phyloP scores from a whole-genome alignment of 2,329 filamentous ascomycete genomes.

The Fusarium sp. region DNA sequence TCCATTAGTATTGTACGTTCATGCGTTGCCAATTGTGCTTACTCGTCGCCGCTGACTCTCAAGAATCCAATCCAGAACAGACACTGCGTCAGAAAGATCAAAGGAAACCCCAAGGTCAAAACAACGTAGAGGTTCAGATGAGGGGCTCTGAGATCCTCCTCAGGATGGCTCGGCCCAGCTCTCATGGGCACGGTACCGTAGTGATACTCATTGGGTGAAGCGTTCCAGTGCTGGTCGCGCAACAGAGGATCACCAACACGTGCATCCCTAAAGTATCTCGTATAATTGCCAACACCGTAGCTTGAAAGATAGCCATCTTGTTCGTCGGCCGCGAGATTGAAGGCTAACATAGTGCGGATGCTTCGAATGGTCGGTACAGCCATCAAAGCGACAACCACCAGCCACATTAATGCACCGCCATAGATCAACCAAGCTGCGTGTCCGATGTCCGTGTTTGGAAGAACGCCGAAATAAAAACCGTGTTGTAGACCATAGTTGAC shows the following conservation, averaged over 20 bases:
- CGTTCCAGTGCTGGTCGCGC: not conserved
- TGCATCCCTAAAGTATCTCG: too few species aligned
- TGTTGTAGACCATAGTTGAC: constrained; percentile 7
- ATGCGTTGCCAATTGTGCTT: rapidly evolving
- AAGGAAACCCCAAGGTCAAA: not conserved
- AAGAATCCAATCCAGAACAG: constrained; percentile 34
- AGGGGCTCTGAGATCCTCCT: rapidly evolving
- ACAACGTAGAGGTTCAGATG: not conserved
- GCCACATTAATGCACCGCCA: not conserved
- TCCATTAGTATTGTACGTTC: rapidly evolving
- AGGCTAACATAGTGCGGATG: not conserved
- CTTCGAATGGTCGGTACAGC: not conserved
- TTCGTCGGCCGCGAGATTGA: too few species aligned
- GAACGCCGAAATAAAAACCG: not conserved
- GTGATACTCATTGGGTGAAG: rapidly evolving
- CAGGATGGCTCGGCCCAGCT: not conserved
- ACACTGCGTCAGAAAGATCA: constrained; percentile 19
- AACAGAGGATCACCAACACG: not conserved
- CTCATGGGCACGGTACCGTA: not conserved
- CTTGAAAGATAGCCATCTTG: rapidly evolving
- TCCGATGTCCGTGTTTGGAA: not conserved
- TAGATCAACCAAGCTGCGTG: not conserved
- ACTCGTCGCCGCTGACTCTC: constrained; percentile 8
- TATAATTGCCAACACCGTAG: rapidly evolving
- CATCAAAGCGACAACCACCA: not conserved